These are phyloP conservation scores for Trichomonascaceae sp. DNA, from an alignment of 1,139 yeast genomes.

Conservation along the genomic window DNA sequence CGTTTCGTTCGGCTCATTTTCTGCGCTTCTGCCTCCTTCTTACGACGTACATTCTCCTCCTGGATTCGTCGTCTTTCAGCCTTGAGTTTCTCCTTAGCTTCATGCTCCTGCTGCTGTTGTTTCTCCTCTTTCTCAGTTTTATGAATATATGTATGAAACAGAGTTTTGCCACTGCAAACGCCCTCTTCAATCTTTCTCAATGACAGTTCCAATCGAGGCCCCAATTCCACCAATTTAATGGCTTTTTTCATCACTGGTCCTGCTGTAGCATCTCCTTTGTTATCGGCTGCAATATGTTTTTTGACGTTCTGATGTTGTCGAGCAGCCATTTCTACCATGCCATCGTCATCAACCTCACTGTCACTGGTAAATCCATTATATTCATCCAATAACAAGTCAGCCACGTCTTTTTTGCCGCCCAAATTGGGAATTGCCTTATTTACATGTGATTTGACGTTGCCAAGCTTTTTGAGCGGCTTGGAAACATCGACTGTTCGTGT, in stretches of 20 bases:
- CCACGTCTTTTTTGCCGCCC: slow-evolving; percentile 60
- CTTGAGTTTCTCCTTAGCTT: slow-evolving; percentile 53
- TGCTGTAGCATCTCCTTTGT: slow-evolving; percentile 1
- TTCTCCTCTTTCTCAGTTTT: slow-evolving; percentile 59
- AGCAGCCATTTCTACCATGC: slow-evolving; percentile 70
- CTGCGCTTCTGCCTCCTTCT: slow-evolving; percentile 66
- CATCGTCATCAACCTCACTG: slow-evolving; percentile 82
- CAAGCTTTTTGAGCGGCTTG: slow-evolving; percentile 69
- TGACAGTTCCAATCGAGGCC: slow-evolving; percentile 78
- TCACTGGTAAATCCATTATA: slow-evolving; percentile 80
- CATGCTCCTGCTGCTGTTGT: slow-evolving; percentile 63
- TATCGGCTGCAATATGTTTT: slow-evolving; percentile 8
- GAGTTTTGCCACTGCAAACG: slow-evolving; percentile 75
- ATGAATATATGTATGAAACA: slow-evolving; percentile 66
- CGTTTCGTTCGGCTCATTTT: slow-evolving; percentile 54
- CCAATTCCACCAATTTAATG: slow-evolving; percentile 84
- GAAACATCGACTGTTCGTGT: slow-evolving; percentile 84
- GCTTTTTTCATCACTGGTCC: slow-evolving; percentile 61
- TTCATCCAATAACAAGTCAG: slow-evolving; percentile 77
- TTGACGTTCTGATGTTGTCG: slow-evolving; percentile 28
- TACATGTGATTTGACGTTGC: slow-evolving; percentile 41
- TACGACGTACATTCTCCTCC: slow-evolving; percentile 68
- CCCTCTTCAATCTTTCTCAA: slow-evolving; percentile 91
- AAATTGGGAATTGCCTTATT: slow-evolving; percentile 73
- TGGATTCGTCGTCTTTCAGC: slow-evolving; percentile 72